A percentile compares a stretch with the other conserved stretches of the same genome.
phyloP scores from a whole-genome alignment of 805 yeast species.

The Candida michaelii region DNA sequence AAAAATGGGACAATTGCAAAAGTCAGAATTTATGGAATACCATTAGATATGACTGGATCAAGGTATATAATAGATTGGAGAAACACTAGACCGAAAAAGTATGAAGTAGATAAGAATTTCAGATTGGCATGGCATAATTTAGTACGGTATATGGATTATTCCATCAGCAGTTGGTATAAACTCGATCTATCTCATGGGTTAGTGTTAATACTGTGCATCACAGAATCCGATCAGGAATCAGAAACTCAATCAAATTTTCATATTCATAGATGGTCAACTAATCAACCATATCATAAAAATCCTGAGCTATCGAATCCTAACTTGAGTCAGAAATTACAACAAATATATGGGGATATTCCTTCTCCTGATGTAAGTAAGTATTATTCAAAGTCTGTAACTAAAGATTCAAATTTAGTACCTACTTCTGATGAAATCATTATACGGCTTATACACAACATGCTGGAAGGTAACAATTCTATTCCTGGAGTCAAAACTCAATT shows the following conservation, averaged over 20 bases:
- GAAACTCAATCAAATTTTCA: constrained; percentile 20
- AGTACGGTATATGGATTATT: constrained; percentile 44
- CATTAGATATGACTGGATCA: constrained; percentile 41
- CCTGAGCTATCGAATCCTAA: constrained; percentile 2
- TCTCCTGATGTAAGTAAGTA: constrained; percentile 27
- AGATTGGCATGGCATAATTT: constrained; percentile 33
- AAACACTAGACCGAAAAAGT: constrained; percentile 28
- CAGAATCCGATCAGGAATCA: constrained; percentile 4
- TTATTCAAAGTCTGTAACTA: constrained; percentile 9
- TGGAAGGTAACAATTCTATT: constrained; percentile 14
- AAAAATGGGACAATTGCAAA: constrained; percentile 18
- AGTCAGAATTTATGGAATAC: constrained; percentile 50
- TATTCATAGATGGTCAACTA: constrained; percentile 30
- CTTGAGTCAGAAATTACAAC: constrained; percentile 19
- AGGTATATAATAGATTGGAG: constrained; percentile 37
- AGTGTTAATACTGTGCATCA: constrained; percentile 3
- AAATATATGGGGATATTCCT: constrained; percentile 34
- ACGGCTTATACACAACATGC: constrained; percentile 16
- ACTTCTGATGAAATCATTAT: constrained; percentile 20
- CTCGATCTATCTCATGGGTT: neutral
- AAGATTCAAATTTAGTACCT: constrained; percentile 8
- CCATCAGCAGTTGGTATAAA: constrained; percentile 10
- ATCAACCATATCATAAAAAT: neutral
- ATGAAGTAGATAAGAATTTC: constrained; percentile 24
- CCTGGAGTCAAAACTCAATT: constrained; percentile 50